These are phyloP conservation scores for Microsporum canis DNA, from an alignment of 2,329 filamentous ascomycete species.

Conservation along the genomic window DNA sequence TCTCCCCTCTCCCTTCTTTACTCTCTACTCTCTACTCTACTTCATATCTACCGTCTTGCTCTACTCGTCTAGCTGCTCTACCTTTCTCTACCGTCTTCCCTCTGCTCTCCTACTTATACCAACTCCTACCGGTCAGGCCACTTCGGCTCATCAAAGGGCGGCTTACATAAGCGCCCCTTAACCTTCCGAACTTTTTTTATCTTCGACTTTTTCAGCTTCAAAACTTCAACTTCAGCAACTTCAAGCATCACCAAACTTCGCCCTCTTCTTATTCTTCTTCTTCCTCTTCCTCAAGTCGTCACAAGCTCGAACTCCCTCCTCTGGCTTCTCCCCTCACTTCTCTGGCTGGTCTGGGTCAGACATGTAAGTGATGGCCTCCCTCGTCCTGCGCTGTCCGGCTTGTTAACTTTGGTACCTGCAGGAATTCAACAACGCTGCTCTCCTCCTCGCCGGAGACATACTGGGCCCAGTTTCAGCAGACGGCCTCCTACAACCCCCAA, in stretches of 20 bases:
- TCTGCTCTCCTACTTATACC: not conserved
- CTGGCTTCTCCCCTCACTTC: not conserved
- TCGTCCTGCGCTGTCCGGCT: slow-evolving; percentile 2
- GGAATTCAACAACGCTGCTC: slow-evolving; percentile 38
- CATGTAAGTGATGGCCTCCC: not conserved
- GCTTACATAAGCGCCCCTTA: not conserved
- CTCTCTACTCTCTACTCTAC: not conserved
- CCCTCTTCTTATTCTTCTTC: not conserved
- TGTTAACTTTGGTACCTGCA: slow-evolving; percentile 14
- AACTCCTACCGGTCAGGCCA: not conserved
- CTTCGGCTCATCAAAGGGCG: not conserved
- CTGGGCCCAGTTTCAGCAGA: slow-evolving; percentile 54
- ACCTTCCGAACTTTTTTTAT: not conserved
- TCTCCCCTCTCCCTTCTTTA: not conserved
- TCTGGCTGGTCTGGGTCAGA: not conserved
- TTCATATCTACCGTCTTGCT: not conserved
- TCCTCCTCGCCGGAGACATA: slow-evolving; percentile 41
- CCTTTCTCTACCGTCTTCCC: not conserved
- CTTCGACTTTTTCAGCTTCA: not conserved
- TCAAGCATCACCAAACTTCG: not conserved
- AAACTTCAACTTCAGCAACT: not conserved
- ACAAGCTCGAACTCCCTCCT: not conserved
- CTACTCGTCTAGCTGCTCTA: not conserved
- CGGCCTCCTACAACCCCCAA: slow-evolving; percentile 64
- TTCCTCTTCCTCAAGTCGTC: too few relatives aligned